phyloP scores from a whole-genome alignment of 495 filamentous ascomycete genomes.

The Podospora pseudoanserina region DNA sequence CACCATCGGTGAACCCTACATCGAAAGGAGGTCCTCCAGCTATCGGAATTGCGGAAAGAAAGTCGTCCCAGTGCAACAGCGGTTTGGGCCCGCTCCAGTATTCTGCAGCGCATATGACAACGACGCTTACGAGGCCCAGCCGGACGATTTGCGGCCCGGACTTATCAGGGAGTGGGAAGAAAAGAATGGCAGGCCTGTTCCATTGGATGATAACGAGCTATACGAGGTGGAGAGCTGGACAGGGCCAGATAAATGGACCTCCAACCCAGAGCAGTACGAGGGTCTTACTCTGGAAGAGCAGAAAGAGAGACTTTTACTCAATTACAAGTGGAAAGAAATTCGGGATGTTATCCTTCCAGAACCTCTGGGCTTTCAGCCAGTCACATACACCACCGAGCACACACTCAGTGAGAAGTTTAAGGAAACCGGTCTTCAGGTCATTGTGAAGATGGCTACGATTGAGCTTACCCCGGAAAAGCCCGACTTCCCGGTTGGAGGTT shows the following conservation, averaged over 20 bases:
- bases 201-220: neutral
- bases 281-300: conserved; percentile 3
- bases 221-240: neutral
- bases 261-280: conserved; percentile 2
- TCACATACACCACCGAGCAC: conserved; percentile 34
- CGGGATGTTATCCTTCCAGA: conserved; percentile 24
- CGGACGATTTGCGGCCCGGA: neutral
- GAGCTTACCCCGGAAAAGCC: conserved; percentile 59
- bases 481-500: conserved; percentile 25
- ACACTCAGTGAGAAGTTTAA: conserved; percentile 36
- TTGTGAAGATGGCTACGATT: conserved; percentile 63
- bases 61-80: neutral
- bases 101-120: neutral
- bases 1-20: conserved; percentile 11
- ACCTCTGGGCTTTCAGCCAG: conserved; percentile 18
- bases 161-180: conserved; percentile 33
- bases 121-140: neutral
- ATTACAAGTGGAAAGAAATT: conserved; percentile 37
- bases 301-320: neutral
- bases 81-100: neutral
- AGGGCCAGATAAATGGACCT: neutral
- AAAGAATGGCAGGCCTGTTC: conserved; percentile 29
- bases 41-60: neutral
- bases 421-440: conserved; percentile 52
- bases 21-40: neutral